Percentiles rank a stretch among this genome's conserved stretches.
Evolutionary conservation across 2,329 filamentous ascomycete genomes (phyloP).

Genomic region (Colletotrichum sp.): DNA sequence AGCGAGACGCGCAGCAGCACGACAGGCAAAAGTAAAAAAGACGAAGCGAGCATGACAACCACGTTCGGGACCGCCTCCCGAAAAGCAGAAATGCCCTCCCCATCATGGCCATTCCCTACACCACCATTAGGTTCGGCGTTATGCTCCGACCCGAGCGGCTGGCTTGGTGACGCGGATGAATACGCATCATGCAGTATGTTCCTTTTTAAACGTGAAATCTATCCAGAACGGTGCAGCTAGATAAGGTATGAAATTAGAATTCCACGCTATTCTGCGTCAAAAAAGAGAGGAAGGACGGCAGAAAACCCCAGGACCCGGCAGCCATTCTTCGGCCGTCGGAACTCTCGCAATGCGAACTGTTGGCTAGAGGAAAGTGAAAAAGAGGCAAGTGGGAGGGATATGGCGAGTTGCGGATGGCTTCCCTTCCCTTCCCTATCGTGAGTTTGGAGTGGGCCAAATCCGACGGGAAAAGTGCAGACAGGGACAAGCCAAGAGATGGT

Average conservation of each 20-base stretch:
- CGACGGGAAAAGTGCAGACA: background rate
- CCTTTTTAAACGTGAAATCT: background rate
- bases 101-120: background rate
- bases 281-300: background rate
- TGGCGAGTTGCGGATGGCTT: background rate
- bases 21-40: background rate
- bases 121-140: background rate
- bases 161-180: background rate
- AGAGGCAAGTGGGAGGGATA: background rate
- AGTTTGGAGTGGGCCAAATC: background rate
- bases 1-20: background rate
- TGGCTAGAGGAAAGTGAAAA: background rate
- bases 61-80: background rate
- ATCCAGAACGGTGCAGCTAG: background rate
- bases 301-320: background rate
- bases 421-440: background rate
- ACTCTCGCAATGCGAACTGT: background rate
- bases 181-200: background rate
- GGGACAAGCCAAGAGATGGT: background rate
- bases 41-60: background rate
- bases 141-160: background rate
- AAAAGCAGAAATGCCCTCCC: background rate
- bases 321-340: background rate
- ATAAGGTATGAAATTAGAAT: background rate
- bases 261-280: background rate